Base-by-base conservation (phyloP, 257 asterid species). In the Solanum arcanum region DNA sequence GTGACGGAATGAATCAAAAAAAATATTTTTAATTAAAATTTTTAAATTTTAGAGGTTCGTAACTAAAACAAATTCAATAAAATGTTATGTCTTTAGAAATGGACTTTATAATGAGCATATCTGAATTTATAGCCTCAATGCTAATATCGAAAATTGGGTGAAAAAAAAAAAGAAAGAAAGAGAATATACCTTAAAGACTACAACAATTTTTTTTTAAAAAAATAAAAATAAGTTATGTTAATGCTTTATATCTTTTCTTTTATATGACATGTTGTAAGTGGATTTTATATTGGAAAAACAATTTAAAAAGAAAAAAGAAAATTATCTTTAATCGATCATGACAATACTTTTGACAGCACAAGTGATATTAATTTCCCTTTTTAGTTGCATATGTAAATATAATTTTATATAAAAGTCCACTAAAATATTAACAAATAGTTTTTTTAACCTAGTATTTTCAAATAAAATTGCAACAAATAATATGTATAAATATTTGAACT, bases 161-260 rank as follows among this genome's bases (percentile, higher is more conserved):
- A n/a, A 62, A 60, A 60, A 21, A 14, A 39, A 6, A 27, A 27
- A 27, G 27, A 7, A 37, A 7, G 41, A 37, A 12, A 27, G 90
- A 86, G 92, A 92, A 94, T 94, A 95, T 90, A 91, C 92, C 93
- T 89, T 86, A 90, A 93, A 92, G 94, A 90, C 90, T 90, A 91
- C 92, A 90, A 70, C 18, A 49, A 7, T 18, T 81, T 81, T 81
- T 12, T 81, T 81, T 81, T 5, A 35, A 0, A 12, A 0, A 31
- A 37, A 52, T 16, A 52, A 74, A 27, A 85, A 27, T 31, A 78
- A 87, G 86, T 85, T 47, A 84, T 47, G 86, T 75, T 44, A 47
- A 56, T 86, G 46, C 69, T 84, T 87, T 69, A 49, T 89, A 90
- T 87, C 87, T 84, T 87, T 68, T 87, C 85, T 88, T 85, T 86